These are phyloP conservation scores for Apiospora marii DNA, from an alignment of 2,329 filamentous ascomycete species.

Conservation along the genomic window DNA sequence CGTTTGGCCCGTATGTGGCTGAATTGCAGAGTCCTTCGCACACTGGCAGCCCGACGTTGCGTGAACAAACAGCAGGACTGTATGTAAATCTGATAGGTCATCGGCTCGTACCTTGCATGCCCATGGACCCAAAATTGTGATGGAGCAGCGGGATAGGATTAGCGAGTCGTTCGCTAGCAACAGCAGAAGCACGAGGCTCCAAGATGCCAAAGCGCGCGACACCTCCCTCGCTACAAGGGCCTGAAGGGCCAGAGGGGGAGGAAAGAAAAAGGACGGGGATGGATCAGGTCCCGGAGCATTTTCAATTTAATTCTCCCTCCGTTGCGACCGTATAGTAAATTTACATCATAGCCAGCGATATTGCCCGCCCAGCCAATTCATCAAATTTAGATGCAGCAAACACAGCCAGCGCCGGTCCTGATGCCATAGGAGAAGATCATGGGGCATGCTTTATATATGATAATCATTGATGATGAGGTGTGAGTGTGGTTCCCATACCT, in stretches of 20 bases:
- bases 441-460: constrained; percentile 22
- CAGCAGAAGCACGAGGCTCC: constrained; percentile 8
- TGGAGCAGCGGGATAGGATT: background rate
- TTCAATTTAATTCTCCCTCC: constrained; percentile 14
- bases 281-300: background rate
- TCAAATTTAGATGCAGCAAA: constrained; percentile 21
- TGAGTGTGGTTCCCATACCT: constrained; percentile 24
- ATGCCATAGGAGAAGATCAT: constrained; percentile 23
- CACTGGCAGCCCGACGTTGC: background rate
- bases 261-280: constrained; percentile 1
- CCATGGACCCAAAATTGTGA: background rate
- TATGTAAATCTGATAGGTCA: constrained; percentile 6
- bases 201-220: constrained; percentile 8
- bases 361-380: constrained; percentile 8
- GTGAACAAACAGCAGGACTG: background rate
- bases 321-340: constrained; percentile 14
- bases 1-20: background rate
- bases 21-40: background rate
- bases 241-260: background rate
- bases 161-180: constrained; percentile 11
- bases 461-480: constrained; percentile 7
- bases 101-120: constrained; percentile 9
- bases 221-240: background rate
- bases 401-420: background rate
- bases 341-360: constrained; percentile 10